Conservation (phyloP, 805 yeast genomes). For the Jamesozyma spencerorum region DNA sequence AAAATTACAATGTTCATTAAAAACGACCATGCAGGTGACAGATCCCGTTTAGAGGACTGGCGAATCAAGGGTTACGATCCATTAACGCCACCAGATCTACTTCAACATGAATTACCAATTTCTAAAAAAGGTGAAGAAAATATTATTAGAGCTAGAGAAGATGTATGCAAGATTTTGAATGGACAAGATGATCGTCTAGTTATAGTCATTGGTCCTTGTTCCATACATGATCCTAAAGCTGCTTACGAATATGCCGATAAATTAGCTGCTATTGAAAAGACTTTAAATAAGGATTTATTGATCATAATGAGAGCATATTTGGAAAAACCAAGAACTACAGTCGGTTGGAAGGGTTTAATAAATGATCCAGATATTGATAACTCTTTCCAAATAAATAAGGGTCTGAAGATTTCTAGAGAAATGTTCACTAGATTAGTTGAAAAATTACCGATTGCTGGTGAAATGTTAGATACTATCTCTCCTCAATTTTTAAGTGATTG, state of each 20-base stretch:
- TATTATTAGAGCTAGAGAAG: conserved; percentile 69
- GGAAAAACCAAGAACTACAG: conserved; percentile 97
- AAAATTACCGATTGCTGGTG: conserved; percentile 87
- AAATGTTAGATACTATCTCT: conserved; percentile 95
- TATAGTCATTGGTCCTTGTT: conserved; percentile 93
- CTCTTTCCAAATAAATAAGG: conserved; percentile 88
- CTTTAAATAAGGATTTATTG: conserved; percentile 63
- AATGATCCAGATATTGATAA: conserved; percentile 96
- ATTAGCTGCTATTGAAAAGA: conserved; percentile 48
- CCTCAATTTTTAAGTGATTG: conserved; percentile 92
- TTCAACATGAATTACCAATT: conserved; percentile 78
- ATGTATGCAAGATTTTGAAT: conserved; percentile 58
- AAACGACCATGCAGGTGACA: conserved; percentile 78
- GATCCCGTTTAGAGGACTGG: conserved; percentile 67
- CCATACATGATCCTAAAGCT: conserved; percentile 88
- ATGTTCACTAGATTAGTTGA: conserved; percentile 78
- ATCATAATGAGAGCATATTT: conserved; percentile 96
- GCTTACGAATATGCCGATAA: conserved; percentile 80
- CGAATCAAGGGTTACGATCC: conserved; percentile 88
- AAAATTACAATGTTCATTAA: conserved; percentile 60
- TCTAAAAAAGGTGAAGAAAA: conserved; percentile 48
- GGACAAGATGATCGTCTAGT: conserved; percentile 83
- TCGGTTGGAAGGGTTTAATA: conserved; percentile 97
- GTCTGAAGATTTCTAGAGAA: conserved; percentile 79
- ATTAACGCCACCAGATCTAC: conserved; percentile 85